Evolutionary conservation across 495 filamentous ascomycete species (phyloP), one percentile per base, ranked within the genome.

Genomic region (Penicillium tannophilum): DNA sequence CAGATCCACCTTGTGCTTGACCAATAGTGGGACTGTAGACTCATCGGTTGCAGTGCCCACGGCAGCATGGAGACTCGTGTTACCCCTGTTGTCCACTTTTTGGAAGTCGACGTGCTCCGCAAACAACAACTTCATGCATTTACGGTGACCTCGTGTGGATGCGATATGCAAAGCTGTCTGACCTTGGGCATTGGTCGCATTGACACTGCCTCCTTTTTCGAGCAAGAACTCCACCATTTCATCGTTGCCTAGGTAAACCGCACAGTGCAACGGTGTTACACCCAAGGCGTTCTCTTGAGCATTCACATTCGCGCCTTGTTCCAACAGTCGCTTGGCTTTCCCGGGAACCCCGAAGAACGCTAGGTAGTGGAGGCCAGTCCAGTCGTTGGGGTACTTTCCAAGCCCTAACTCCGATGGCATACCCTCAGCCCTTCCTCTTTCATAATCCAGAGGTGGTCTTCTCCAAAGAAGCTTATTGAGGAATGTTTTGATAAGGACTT

Each of bases 201-300:
- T 68, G 26, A 56, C 39, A 43, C 76, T 61, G 7, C 63, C 69
- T 6, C 55, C 55, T 41, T 68, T 50, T 6, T 68, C 59, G 6
- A 79, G 61, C 2, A 82, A 53, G 0, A 78, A 63, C 36, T 70
- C 69, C 7, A 73, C 64, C 64, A 79, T 77, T n/a, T 72, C 63
- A 0, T 73, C 72, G 31, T 79, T 55, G 3, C 79, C 77, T 10
- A 49, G 65, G 36, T 63, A 52, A 1, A 72, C 71, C 0, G 77
- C 78, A 55, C 73, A 76, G n/a, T 76, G 73, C 3, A 76, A 43
- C 16, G 72, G 62, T 0, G 67, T 71, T 0, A 72, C 3, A 2
- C 62, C 52, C 1, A 71, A 39, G 0, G 41, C 28, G 16, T 76
- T 74, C 6, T 76, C 67, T 0, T 47, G 42, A 0, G 43, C 55